Evolutionary conservation across 306 rosid species (phyloP).

Genomic region (Glycine tomentella): DNA sequence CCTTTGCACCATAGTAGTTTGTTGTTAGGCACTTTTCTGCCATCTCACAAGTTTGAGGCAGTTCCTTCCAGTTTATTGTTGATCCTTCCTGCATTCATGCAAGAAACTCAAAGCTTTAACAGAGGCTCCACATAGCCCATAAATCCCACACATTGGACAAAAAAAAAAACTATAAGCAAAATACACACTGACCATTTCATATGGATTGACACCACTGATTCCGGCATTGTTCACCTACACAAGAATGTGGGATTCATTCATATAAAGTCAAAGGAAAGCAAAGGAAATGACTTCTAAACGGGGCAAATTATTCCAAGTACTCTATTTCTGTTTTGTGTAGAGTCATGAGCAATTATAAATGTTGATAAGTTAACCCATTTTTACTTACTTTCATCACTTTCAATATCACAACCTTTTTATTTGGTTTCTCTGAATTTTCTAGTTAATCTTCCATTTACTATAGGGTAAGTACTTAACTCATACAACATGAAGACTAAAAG

Average conservation of each 20-base stretch:
- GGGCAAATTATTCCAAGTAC: background rate
- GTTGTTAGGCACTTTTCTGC: too few species aligned
- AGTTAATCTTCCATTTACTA: background rate
- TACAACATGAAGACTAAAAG: too few species aligned
- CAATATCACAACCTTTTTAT: background rate
- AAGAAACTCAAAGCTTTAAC: too few species aligned
- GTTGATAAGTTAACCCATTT: background rate
- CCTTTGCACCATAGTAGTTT: too few species aligned
- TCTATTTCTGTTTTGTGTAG: background rate
- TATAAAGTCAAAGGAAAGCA: background rate
- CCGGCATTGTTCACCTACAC: conserved; percentile 49
- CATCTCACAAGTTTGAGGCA: too few species aligned
- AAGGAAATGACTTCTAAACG: background rate
- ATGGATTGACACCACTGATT: conserved; percentile 15
- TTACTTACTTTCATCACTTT: background rate
- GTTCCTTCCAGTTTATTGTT: too few species aligned
- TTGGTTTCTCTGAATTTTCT: background rate
- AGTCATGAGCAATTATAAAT: background rate
- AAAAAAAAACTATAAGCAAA: too few species aligned
- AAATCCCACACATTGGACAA: too few species aligned
- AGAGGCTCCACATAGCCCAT: background rate
- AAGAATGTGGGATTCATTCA: too few species aligned
- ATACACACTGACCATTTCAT: too few species aligned
- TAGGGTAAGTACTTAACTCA: background rate
- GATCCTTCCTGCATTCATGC: too few species aligned